Evolutionary conservation across 108 stramenopile genomes (phyloP).

Genomic region (Fragilaria radians): DNA sequence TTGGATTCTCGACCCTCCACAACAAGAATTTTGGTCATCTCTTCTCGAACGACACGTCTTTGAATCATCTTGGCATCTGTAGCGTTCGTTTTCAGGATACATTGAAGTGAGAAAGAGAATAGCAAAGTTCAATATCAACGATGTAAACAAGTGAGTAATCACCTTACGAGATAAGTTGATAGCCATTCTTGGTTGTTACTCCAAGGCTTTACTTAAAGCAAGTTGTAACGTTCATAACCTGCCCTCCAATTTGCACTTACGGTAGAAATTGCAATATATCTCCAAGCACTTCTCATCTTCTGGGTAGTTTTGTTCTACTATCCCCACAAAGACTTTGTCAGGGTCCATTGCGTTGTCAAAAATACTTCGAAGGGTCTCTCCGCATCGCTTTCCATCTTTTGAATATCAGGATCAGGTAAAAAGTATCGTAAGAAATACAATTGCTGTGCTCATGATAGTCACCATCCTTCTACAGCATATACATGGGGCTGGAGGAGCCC

Average conservation of each 20-base stretch:
- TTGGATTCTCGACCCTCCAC: too few relatives aligned
- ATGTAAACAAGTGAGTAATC: too few relatives aligned
- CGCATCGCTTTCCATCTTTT: conserved; percentile 67
- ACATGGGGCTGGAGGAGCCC: neutral
- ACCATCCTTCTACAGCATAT: neutral
- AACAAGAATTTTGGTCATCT: conserved; percentile 22
- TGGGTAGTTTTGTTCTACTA: conserved; percentile 63
- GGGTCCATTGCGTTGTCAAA: conserved; percentile 71
- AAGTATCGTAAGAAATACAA: conserved; percentile 6
- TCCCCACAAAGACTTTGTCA: conserved; percentile 62
- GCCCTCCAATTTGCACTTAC: neutral
- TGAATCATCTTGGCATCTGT: conserved; percentile 15
- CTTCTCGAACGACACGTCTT: conserved; percentile 14
- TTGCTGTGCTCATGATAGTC: neutral
- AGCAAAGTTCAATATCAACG: too few relatives aligned
- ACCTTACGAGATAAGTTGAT: too few relatives aligned
- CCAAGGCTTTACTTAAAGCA: too few relatives aligned
- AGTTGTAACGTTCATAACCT: too few relatives aligned
- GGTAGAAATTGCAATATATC: conserved; percentile 8
- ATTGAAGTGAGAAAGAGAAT: too few relatives aligned
- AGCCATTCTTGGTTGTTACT: too few relatives aligned
- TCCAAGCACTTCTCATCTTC: conserved; percentile 26
- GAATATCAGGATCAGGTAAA: too few relatives aligned
- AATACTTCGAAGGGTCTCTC: conserved; percentile 49
- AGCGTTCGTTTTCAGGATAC: neutral